Evolutionary conservation across 2,329 filamentous ascomycete genomes (phyloP).

Genomic region (Microdochium paspali): DNA sequence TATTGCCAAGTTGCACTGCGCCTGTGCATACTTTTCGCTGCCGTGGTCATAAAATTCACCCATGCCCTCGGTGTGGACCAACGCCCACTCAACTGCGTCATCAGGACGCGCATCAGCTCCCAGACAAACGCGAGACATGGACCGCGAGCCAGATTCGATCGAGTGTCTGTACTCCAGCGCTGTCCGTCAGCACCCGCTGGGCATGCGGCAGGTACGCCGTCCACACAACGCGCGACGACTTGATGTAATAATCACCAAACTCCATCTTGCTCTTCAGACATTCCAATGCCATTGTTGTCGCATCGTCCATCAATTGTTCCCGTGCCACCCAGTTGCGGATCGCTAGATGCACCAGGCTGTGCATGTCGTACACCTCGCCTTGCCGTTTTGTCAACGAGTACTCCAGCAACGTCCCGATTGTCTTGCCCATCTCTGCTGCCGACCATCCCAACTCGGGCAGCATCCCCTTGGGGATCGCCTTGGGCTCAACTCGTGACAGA

Average conservation of each 20-base stretch:
- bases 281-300: background rate
- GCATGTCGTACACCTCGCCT: conserved; percentile 22
- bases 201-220: background rate
- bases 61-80: background rate
- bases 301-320: conserved; percentile 1
- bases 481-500: conserved; percentile 27
- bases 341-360: conserved; percentile 24
- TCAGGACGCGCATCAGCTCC: background rate
- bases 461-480: conserved; percentile 25
- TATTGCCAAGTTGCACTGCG: too few species aligned
- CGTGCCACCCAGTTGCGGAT: conserved; percentile 17
- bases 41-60: background rate
- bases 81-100: background rate
- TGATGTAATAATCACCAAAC: background rate
- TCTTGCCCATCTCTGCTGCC: conserved; percentile 9
- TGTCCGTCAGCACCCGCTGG: background rate
- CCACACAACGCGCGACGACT: background rate
- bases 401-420: conserved; percentile 20
- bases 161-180: background rate
- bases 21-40: too few species aligned
- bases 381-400: conserved; percentile 18
- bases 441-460: conserved; percentile 9
- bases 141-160: background rate
- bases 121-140: background rate
- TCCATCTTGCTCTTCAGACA: background rate